Evolutionary conservation across 2,329 filamentous ascomycete species (phyloP), one percentile per base, ranked within the genome.

Genomic region (Aspergillus quadricinctus): DNA sequence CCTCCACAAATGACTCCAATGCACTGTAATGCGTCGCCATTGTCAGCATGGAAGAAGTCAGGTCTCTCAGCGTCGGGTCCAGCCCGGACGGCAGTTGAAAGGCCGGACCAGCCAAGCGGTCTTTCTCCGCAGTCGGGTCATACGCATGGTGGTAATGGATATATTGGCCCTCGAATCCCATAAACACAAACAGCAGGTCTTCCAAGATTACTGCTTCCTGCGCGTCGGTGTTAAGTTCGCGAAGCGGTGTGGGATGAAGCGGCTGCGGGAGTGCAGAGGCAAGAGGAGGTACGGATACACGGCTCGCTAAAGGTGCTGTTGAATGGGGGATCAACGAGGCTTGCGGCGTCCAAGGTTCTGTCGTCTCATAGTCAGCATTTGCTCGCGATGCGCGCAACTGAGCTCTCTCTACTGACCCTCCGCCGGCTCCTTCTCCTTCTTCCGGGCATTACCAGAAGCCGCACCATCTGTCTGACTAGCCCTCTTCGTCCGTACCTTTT

Each of bases 151-250:
- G 83, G 70, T 91, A 97, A 54, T 90, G 89, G 59, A 99, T 89
- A 70, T 97, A 97, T 72, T 96, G 92, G n/a, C 94, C 94, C 75
- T 99, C 94, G 61, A 92, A 96, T 25, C 94, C 94, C 92, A 99
- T 97, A 66, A 97, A 95, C 4, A 96, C 92, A 69, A 93, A 97
- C 37, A 97, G 76, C 17, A 99, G 76, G 66, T 99, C 94, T 64
- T 97, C 92, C 46, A 97, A 80, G 49, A 99, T 88, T 8, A 86
- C 89, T 25, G 86, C 84, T 75, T 99, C 94, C 72, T 99, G 94
- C 2, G 84, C 83, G 62, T 95, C 88, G 28, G 95, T 77, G 0
- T 86, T 86, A 57, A 97, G 77, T 56, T 89, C 85, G 55, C 82
- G 79, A 17, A 97, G 79, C 6, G 87, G 80, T 50, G 78, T 78